Percentiles rank a stretch among this genome's conserved stretches.
These are phyloP conservation scores for Mortierella alpina DNA, from an alignment of 192 early-diverging fungal genomes.

Conservation along the genomic window DNA sequence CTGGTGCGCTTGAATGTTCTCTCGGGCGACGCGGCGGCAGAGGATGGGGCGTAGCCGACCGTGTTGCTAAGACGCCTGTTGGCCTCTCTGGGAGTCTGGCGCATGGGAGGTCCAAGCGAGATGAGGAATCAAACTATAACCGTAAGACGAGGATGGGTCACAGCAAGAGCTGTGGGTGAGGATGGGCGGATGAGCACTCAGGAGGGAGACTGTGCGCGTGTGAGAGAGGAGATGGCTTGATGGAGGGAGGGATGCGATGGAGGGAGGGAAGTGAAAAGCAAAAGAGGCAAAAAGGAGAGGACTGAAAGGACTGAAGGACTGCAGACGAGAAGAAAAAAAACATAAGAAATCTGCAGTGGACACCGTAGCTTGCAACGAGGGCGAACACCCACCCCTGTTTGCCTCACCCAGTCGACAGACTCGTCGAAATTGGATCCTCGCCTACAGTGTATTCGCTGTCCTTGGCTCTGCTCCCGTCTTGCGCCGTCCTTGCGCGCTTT, in stretches of 20 bases:
- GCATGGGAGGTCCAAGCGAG: too few species aligned
- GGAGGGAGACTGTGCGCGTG: not conserved
- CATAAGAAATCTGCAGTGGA: too few species aligned
- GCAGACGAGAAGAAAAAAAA: slow-evolving; percentile 1
- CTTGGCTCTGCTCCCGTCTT: too few species aligned
- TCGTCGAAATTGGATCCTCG: too few species aligned
- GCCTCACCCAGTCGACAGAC: too few species aligned
- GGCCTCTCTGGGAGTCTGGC: not conserved
- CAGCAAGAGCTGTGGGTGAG: not conserved
- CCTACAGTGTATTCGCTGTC: too few species aligned
- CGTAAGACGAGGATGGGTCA: not conserved
- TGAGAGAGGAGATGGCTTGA: not conserved
- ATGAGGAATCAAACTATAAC: too few species aligned
- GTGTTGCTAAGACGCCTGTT: not conserved
- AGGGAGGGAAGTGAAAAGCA: not conserved
- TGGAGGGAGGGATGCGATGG: not conserved
- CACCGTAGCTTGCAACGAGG: too few species aligned
- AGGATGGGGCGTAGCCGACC: not conserved
- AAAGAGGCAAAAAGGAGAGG: not conserved
- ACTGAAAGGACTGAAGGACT: not conserved
- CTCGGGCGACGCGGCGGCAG: slow-evolving; percentile 9
- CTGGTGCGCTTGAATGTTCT: slow-evolving; percentile 15
- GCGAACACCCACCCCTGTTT: too few species aligned
- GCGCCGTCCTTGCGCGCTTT: too few species aligned
- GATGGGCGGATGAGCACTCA: slow-evolving; percentile 15